A percentile compares a stretch with the other conserved stretches of the same genome.
Conservation (phyloP, 495 filamentous ascomycete species). For the Cenococcum geophilum region DNA sequence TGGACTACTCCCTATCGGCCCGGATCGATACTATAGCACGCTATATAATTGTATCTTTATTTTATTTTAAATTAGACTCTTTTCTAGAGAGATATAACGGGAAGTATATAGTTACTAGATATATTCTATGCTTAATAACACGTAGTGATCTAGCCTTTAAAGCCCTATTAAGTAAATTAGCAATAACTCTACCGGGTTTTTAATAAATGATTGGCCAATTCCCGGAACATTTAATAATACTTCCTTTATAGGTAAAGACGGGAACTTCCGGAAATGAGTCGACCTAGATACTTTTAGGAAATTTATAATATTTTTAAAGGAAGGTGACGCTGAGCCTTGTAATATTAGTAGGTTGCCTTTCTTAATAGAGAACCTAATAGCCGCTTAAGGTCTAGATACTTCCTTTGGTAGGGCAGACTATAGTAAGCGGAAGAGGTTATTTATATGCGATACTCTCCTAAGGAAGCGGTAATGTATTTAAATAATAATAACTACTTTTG, state of each 20-base stretch:
- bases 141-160: constrained; percentile 11
- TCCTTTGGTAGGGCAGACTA: constrained; percentile 16
- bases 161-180: constrained; percentile 10
- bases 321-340: constrained; percentile 11
- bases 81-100: constrained; percentile 8
- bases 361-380: no score
- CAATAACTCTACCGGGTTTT: constrained; percentile 12
- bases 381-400: constrained; percentile 15
- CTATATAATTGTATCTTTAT: no score
- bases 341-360: no score
- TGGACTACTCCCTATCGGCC: no score
- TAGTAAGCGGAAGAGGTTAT: no score
- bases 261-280: no score
- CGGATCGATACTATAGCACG: no score
- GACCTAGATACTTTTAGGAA: no score
- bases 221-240: constrained; percentile 5
- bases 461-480: not conserved
- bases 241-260: no score
- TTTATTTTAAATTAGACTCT: constrained; percentile 11
- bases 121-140: constrained; percentile 8
- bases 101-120: no score
- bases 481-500: no score
- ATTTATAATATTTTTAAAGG: constrained; percentile 14
- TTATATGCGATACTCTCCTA: not conserved
- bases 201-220: constrained; percentile 11